A percentile compares a stretch with the other conserved stretches of the same genome.
Conservation (phyloP, 495 filamentous ascomycete genomes). For the Penicillium dipodomyicola region DNA sequence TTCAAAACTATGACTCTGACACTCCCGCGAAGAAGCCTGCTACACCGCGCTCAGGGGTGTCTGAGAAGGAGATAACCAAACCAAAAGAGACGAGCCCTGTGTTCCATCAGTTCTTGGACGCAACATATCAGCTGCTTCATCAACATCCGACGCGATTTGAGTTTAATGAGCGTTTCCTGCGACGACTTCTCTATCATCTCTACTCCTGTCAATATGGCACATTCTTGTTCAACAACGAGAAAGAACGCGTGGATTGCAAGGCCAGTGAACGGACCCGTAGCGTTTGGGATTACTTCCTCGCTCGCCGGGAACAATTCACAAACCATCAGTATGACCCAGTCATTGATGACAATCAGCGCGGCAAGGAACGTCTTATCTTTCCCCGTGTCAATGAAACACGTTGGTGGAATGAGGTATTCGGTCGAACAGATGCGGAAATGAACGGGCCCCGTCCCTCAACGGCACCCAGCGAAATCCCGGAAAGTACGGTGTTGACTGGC, state of each 20-base stretch:
- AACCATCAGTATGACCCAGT: conserved; percentile 75
- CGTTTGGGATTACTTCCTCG: conserved; percentile 95
- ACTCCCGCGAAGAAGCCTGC: conserved; percentile 44
- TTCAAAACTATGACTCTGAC: conserved; percentile 53
- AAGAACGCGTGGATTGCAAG: conserved; percentile 72
- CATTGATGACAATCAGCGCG: conserved; percentile 73
- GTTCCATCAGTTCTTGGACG: conserved; percentile 98
- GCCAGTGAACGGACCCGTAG: conserved; percentile 74
- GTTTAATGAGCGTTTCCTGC: conserved; percentile 93
- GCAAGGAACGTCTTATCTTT: conserved; percentile 79
- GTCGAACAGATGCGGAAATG: conserved; percentile 86
- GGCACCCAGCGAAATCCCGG: conserved; percentile 21
- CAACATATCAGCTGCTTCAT: conserved; percentile 83
- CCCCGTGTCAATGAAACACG: conserved; percentile 65
- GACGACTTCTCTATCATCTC: conserved; percentile 86
- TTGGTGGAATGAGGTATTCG: conserved; percentile 93
- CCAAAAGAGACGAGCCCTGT: conserved; percentile 90
- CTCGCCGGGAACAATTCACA: conserved; percentile 70
- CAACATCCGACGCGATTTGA: conserved; percentile 92
- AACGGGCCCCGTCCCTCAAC: conserved; percentile 57
- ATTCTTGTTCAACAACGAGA: conserved; percentile 94
- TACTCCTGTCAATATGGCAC: conserved; percentile 97
- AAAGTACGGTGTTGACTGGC: conserved; percentile 42
- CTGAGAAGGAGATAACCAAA: conserved; percentile 59
- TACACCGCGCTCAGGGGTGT: conserved; percentile 34